Evolutionary conservation across 1,284 basidiomycete genomes (phyloP).

Genomic region (Porodaedalea pini): DNA sequence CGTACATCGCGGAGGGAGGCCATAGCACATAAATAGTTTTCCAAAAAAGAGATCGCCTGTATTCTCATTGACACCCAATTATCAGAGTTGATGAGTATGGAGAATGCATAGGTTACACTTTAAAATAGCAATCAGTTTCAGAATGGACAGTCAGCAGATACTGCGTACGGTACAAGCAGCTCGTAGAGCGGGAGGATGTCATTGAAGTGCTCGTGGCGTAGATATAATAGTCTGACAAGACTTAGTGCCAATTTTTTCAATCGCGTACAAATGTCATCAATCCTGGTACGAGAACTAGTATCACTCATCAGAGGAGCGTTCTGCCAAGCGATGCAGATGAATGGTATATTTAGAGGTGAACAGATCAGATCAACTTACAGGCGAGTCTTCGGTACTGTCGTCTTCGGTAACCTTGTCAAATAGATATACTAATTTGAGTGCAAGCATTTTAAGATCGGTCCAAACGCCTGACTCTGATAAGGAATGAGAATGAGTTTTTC

Average conservation of each 20-base stretch:
- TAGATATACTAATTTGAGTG: background rate
- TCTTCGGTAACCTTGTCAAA: background rate
- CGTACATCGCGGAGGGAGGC: background rate
- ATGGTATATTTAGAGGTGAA: too few species aligned
- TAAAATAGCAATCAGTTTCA: too few species aligned
- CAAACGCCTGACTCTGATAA: background rate
- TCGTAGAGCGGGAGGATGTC: background rate
- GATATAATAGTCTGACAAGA: background rate
- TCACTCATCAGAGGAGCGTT: too few species aligned
- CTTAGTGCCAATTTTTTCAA: background rate
- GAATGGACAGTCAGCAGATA: too few species aligned
- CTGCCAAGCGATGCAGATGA: too few species aligned
- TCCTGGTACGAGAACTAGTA: too few species aligned
- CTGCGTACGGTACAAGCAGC: background rate
- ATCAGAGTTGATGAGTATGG: background rate
- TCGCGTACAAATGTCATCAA: too few species aligned
- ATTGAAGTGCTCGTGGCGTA: background rate
- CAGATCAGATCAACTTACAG: too few species aligned
- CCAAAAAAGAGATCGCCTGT: background rate
- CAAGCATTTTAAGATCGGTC: slow-evolving; percentile 5
- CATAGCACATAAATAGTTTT: background rate
- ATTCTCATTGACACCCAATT: background rate
- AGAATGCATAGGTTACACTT: too few species aligned
- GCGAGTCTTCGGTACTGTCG: too few species aligned
- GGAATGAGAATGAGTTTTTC: too few species aligned